These are phyloP conservation scores for Rosa persica DNA, from an alignment of 306 rosid species.

Conservation along the genomic window DNA sequence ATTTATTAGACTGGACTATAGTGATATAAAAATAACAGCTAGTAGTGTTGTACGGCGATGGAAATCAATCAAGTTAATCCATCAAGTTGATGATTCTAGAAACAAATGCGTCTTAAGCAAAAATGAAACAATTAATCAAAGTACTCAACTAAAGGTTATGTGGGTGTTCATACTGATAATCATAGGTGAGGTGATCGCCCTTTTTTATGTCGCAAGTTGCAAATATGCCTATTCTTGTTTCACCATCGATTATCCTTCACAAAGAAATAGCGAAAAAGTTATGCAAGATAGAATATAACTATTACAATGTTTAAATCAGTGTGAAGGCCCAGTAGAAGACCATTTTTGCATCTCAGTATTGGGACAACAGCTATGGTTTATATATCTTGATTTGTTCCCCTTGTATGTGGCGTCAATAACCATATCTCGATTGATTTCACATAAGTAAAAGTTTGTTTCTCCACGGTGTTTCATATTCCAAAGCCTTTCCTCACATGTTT, in stretches of 20 bases:
- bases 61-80: not conserved
- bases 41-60: not conserved
- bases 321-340: conserved; percentile 44
- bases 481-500: conserved; percentile 91
- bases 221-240: conserved; percentile 91
- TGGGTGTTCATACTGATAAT: conserved; percentile 77
- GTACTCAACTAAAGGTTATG: conserved; percentile 25
- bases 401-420: conserved; percentile 97
- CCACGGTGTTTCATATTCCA: conserved; percentile 97
- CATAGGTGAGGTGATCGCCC: conserved; percentile 96
- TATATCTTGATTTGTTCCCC: conserved; percentile 96
- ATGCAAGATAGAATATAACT: conserved; percentile 23
- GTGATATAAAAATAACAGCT: not conserved
- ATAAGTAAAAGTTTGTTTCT: conserved; percentile 92
- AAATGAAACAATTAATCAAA: conserved; percentile 2
- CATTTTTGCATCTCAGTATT: conserved; percentile 99
- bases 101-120: not conserved
- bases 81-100: not conserved
- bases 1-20: conserved; percentile 52
- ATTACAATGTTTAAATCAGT: conserved; percentile 12
- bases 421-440: conserved; percentile 94
- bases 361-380: conserved; percentile 96
- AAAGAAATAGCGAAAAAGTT: conserved; percentile 2
- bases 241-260: conserved; percentile 88
- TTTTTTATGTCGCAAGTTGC: conserved; percentile 64